Percentiles rank a stretch among this genome's conserved stretches.
Conservation (phyloP, 306 rosid species). For the Lupinus albus region DNA sequence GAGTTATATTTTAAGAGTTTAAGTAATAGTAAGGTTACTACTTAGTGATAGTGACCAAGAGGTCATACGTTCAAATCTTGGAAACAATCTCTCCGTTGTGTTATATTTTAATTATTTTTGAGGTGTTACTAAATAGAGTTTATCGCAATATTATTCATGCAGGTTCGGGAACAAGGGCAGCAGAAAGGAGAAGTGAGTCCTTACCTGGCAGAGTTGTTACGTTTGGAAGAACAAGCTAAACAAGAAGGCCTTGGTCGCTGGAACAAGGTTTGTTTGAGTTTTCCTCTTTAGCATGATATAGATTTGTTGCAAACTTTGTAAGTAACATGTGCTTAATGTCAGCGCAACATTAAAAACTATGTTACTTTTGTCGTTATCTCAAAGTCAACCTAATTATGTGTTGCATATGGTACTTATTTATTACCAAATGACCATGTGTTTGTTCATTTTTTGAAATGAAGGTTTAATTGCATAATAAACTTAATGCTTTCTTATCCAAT, state of each 20-base stretch:
- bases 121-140: constrained; percentile 21
- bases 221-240: constrained; percentile 81
- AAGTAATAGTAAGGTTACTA: too few relatives aligned
- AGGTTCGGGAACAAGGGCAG: constrained; percentile 82
- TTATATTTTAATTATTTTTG: constrained; percentile 4
- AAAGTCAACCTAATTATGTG: constrained; percentile 2
- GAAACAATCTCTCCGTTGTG: too few relatives aligned
- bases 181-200: constrained; percentile 87
- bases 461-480: constrained; percentile 21
- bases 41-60: too few relatives aligned
- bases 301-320: not conserved
- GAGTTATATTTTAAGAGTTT: too few relatives aligned
- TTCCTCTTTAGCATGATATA: constrained; percentile 1
- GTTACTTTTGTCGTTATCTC: not conserved
- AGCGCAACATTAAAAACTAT: not conserved
- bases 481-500: constrained; percentile 13
- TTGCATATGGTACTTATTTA: not conserved
- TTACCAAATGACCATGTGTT: constrained; percentile 8
- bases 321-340: not conserved
- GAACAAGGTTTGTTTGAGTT: constrained; percentile 67
- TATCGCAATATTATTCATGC: constrained; percentile 6
- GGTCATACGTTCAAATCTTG: too few relatives aligned
- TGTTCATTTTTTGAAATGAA: constrained; percentile 9
- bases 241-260: constrained; percentile 84
- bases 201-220: constrained; percentile 64